phyloP scores from a whole-genome alignment of 768 basidiomycete genomes.

The Suillus hirtellus region DNA sequence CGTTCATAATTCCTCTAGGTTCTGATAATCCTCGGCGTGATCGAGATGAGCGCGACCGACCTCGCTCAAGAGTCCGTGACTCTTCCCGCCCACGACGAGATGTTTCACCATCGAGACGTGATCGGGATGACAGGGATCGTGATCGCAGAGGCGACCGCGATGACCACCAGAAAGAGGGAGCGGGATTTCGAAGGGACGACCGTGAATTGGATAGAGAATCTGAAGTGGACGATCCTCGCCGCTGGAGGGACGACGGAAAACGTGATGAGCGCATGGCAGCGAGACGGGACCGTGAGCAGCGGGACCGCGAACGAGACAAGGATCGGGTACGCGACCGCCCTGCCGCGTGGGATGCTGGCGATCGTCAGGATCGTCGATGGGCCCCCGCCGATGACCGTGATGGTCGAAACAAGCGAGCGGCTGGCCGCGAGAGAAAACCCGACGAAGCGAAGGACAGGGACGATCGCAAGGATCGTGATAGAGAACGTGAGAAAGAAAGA shows the following conservation, averaged over 20 bases:
- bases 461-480: slow-evolving; percentile 50
- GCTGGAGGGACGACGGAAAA: slow-evolving; percentile 83
- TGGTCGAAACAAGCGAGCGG: slow-evolving; percentile 55
- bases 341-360: slow-evolving; percentile 49
- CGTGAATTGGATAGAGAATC: slow-evolving; percentile 45
- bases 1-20: slow-evolving; percentile 36
- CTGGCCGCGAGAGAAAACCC: slow-evolving; percentile 58
- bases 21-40: slow-evolving; percentile 56
- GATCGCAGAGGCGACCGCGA: slow-evolving; percentile 39
- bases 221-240: slow-evolving; percentile 67
- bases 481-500: slow-evolving; percentile 51
- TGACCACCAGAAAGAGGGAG: slow-evolving; percentile 20
- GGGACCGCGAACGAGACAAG: slow-evolving; percentile 32
- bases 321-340: slow-evolving; percentile 45
- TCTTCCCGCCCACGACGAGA: slow-evolving; percentile 64
- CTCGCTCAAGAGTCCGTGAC: slow-evolving; percentile 64
- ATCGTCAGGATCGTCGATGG: slow-evolving; percentile 55
- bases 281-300: slow-evolving; percentile 52
- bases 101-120: slow-evolving; percentile 51
- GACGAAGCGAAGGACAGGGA: slow-evolving; percentile 47
- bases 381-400: slow-evolving; percentile 68
- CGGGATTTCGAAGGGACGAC: slow-evolving; percentile 33
- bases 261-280: slow-evolving; percentile 73
- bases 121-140: slow-evolving; percentile 26
- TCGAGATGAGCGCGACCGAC: slow-evolving; percentile 61